These are phyloP conservation scores for Stylonectria norvegica DNA, from an alignment of 2,329 filamentous ascomycete genomes.

Conservation along the genomic window DNA sequence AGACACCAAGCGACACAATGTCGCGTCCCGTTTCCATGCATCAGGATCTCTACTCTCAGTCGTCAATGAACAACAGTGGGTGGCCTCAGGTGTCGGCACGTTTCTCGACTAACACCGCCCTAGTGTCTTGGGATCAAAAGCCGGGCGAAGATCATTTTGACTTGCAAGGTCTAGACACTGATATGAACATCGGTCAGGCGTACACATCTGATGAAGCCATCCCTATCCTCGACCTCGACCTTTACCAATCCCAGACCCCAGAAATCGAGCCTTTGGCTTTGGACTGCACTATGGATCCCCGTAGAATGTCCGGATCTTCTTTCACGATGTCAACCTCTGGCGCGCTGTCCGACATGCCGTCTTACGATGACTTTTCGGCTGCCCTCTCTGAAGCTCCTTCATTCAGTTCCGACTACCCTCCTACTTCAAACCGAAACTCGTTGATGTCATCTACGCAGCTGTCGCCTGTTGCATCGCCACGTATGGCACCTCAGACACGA, in stretches of 20 bases:
- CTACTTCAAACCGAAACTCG: constrained; percentile 65
- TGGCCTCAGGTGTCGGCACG: constrained; percentile 11
- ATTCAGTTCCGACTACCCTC: constrained; percentile 64
- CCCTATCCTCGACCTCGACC: constrained; percentile 60
- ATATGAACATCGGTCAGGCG: constrained; percentile 59
- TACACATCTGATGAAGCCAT: constrained; percentile 62
- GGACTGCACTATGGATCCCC: constrained; percentile 52
- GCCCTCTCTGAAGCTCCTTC: constrained; percentile 64
- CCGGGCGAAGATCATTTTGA: constrained; percentile 56
- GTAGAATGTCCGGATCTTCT: constrained; percentile 69
- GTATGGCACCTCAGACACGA: constrained; percentile 58
- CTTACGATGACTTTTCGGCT: constrained; percentile 68
- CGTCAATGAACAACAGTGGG: constrained; percentile 50
- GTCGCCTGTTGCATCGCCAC: constrained; percentile 69
- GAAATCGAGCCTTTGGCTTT: constrained; percentile 51
- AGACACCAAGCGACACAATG: constrained; percentile 49
- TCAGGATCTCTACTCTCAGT: constrained; percentile 53
- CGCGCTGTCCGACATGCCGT: constrained; percentile 63
- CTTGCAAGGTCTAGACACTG: constrained; percentile 52
- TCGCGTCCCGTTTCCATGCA: constrained; percentile 56
- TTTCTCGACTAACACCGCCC: constrained; percentile 13
- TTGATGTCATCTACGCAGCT: constrained; percentile 67
- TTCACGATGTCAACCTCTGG: constrained; percentile 69
- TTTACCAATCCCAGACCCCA: constrained; percentile 46
- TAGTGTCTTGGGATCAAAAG: constrained; percentile 49